Conservation (phyloP, 164 flowering plant species). For the Pachysandra terminalis region DNA sequence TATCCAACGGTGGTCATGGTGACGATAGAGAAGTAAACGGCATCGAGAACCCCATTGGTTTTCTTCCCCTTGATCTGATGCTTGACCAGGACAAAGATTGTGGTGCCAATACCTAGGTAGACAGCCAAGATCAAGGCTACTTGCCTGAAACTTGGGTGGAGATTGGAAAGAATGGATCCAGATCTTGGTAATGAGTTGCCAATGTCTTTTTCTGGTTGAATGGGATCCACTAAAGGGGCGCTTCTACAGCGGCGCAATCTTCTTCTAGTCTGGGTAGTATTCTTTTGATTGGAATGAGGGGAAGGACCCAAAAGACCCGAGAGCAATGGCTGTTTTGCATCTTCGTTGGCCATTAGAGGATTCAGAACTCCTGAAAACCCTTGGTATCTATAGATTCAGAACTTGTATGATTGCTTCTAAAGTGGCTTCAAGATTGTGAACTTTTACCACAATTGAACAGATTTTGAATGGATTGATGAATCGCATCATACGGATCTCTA, state of each 20-base stretch:
- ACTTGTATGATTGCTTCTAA: too few relatives aligned
- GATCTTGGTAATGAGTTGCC: constrained; percentile 17
- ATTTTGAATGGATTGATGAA: too few relatives aligned
- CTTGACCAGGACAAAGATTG: constrained; percentile 48
- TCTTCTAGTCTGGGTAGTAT: constrained; percentile 25
- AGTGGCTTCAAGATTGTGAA: too few relatives aligned
- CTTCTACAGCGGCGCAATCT: constrained; percentile 41
- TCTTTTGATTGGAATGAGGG: constrained; percentile 12
- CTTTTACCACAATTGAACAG: too few relatives aligned
- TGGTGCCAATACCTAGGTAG: constrained; percentile 56
- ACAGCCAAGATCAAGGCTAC: constrained; percentile 35
- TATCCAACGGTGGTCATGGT: constrained; percentile 96
- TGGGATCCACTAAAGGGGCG: constrained; percentile 38
- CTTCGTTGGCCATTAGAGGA: constrained; percentile 27
- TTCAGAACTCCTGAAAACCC: neutral
- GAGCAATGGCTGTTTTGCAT: constrained; percentile 35
- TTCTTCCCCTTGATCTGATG: constrained; percentile 62
- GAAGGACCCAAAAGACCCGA: constrained; percentile 21
- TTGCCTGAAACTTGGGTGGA: constrained; percentile 42
- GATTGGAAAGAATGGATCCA: constrained; percentile 24
- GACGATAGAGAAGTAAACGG: constrained; percentile 75
- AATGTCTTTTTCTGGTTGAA: constrained; percentile 11
- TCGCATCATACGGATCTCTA: too few relatives aligned
- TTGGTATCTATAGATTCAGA: too few relatives aligned
- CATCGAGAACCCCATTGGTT: constrained; percentile 68